Conservation (phyloP, 768 basidiomycete species). For the Rhodocollybia butyracea region DNA sequence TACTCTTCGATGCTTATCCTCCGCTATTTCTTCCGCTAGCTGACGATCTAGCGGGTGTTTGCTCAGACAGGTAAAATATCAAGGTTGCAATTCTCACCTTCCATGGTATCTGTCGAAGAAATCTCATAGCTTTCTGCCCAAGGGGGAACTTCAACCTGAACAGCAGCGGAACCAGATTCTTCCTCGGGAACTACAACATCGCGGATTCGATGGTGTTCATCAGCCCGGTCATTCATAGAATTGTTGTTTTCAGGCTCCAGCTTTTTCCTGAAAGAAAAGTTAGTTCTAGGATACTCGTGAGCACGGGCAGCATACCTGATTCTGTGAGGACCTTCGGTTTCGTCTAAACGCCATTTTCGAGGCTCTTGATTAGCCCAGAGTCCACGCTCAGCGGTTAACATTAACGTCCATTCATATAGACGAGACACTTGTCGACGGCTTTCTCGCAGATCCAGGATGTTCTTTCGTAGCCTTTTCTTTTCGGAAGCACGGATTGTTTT, state of each 20-base stretch:
- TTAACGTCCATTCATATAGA: slow-evolving; percentile 56
- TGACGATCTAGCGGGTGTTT: slow-evolving; percentile 39
- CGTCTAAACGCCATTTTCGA: slow-evolving; percentile 76
- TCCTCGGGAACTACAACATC: slow-evolving; percentile 50
- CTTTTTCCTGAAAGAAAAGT: slow-evolving; percentile 54
- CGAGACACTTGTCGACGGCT: slow-evolving; percentile 64
- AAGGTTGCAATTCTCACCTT: slow-evolving; percentile 36
- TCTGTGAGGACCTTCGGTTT: slow-evolving; percentile 88
- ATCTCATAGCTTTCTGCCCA: slow-evolving; percentile 76
- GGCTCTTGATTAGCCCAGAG: slow-evolving; percentile 66
- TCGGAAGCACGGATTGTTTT: slow-evolving; percentile 66
- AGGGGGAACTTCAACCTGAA: slow-evolving; percentile 62
- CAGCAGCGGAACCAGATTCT: slow-evolving; percentile 41
- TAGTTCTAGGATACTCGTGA: neutral
- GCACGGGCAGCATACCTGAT: slow-evolving; percentile 55
- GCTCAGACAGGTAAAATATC: neutral
- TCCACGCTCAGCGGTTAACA: slow-evolving; percentile 73
- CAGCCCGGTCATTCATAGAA: slow-evolving; percentile 43
- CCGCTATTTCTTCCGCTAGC: slow-evolving; percentile 73
- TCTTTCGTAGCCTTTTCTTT: slow-evolving; percentile 68
- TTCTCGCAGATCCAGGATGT: slow-evolving; percentile 75
- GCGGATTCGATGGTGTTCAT: slow-evolving; percentile 39
- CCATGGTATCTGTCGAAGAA: slow-evolving; percentile 50
- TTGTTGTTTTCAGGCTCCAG: slow-evolving; percentile 62
- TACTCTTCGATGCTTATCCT: slow-evolving; percentile 86